Base-by-base conservation (phyloP, 371 early-diverging fungal genomes). In the Circinella minor region DNA sequence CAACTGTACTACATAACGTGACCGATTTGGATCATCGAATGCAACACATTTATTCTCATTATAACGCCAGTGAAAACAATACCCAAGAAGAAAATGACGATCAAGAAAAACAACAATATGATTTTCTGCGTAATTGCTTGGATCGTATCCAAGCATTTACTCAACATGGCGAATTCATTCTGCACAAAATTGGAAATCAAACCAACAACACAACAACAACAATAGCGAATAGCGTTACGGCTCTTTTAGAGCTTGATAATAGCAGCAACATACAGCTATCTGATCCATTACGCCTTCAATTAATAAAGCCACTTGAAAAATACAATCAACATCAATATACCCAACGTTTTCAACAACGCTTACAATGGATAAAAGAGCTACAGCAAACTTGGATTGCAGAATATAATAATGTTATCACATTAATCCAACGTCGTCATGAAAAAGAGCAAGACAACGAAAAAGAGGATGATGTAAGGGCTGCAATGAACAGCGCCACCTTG, bases 1-100 rank as follows among this genome's bases (percentile, higher is more conserved):
- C 67, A 20, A 66, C 59, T n/a, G 67, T 66, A 37, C 43, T 66
- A n/a, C 57, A 57, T 27, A n/a, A 27, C 14, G 27, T 34, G 20
- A 57, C 20, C 57, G 57, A 57, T 57, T n/a, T 57, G n/a, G 36
- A 34, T 6, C 57, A 57, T 34, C 57, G 57, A 51, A 8, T 51
- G 15, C 51, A 51, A n/a, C 51, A 13, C 3, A 13, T 51, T 5
- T 15, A 47, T 11, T 15, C 1, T 47, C 47, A 47, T 47, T 15
- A 15, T 51, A 1, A 17, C 15, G 5, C 5, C 14, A 14, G 6
- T 15, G 7, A 51, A 5, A n/a, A 51, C 5, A 51, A n/a, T 15
- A 15, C 8, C 51, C 4, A 51, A 4, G 51, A 14, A 5, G 51
- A 51, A 27, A 57, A 18, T 57, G 57, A 57, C 27, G 51, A 14